These are phyloP conservation scores for Lipomyces lipofer DNA, from an alignment of 805 yeast species.

Conservation along the genomic window DNA sequence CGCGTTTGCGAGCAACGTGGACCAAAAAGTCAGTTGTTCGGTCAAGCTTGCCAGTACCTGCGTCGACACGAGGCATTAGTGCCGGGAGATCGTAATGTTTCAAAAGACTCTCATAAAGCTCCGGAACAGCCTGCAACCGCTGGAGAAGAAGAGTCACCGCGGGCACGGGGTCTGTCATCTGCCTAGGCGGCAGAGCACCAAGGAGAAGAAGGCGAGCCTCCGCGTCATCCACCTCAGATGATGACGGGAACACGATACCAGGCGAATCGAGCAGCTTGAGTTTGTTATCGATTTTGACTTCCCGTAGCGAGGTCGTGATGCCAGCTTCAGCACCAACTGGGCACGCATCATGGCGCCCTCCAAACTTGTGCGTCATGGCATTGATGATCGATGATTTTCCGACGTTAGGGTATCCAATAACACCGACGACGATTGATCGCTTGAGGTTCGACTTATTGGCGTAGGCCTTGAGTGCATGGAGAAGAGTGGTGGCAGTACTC, in stretches of 20 bases:
- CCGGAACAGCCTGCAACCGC: slow-evolving; percentile 68
- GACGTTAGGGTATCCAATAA: slow-evolving; percentile 95
- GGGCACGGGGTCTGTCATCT: slow-evolving; percentile 77
- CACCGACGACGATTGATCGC: slow-evolving; percentile 89
- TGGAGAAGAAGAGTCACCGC: slow-evolving; percentile 77
- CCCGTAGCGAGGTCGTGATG: slow-evolving; percentile 87
- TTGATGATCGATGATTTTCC: slow-evolving; percentile 89
- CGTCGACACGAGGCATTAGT: slow-evolving; percentile 47
- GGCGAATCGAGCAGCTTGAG: slow-evolving; percentile 91
- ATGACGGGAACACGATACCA: slow-evolving; percentile 88
- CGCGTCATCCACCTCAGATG: slow-evolving; percentile 48
- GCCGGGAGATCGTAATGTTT: slow-evolving; percentile 78
- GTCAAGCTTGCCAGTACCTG: slow-evolving; percentile 63
- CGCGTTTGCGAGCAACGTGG: slow-evolving; percentile 89
- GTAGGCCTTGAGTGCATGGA: slow-evolving; percentile 81
- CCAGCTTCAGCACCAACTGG: slow-evolving; percentile 99
- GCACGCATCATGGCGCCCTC: slow-evolving; percentile 58
- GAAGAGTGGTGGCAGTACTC: slow-evolving; percentile 68
- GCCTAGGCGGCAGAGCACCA: slow-evolving; percentile 87
- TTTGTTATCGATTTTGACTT: slow-evolving; percentile 88
- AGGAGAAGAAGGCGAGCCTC: slow-evolving; percentile 87
- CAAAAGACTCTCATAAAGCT: slow-evolving; percentile 65
- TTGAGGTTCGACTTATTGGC: slow-evolving; percentile 82
- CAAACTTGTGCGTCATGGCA: slow-evolving; percentile 77
- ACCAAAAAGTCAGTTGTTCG: slow-evolving; percentile 84